phyloP scores from a whole-genome alignment of 441 rosid species.

The Jatropha multifida region DNA sequence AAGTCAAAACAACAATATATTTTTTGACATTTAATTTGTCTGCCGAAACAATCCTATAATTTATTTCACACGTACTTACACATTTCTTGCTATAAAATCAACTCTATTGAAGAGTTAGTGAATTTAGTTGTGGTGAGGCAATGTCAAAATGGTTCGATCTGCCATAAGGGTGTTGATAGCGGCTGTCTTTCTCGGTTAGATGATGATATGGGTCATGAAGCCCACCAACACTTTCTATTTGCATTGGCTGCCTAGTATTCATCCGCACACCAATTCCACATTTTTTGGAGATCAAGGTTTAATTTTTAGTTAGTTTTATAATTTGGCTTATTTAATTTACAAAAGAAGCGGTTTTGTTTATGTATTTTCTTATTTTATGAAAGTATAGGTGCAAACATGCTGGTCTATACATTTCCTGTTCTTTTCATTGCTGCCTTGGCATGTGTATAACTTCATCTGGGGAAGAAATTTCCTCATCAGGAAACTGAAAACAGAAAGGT shows the following conservation, averaged over 20 bases:
- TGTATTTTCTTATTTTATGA: neutral
- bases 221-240: slow-evolving; percentile 37
- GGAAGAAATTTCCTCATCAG: slow-evolving; percentile 18
- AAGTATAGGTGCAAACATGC: slow-evolving; percentile 33
- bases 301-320: neutral
- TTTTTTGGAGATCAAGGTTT: slow-evolving; percentile 47
- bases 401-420: slow-evolving; percentile 46
- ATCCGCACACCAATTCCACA: slow-evolving; percentile 28
- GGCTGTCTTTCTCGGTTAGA: slow-evolving; percentile 41
- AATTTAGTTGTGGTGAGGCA: neutral
- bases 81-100: neutral
- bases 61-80: neutral
- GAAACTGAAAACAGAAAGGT: slow-evolving; percentile 6
- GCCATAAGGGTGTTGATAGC: slow-evolving; percentile 25
- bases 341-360: neutral
- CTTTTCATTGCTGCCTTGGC: slow-evolving; percentile 46
- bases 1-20: neutral
- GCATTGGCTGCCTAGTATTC: slow-evolving; percentile 38
- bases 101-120: too few species aligned
- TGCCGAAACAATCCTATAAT: neutral
- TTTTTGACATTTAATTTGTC: slow-evolving; percentile 25
- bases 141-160: slow-evolving; percentile 14
- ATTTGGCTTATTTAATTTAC: neutral
- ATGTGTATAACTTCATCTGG: slow-evolving; percentile 43
- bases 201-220: slow-evolving; percentile 46